Base-by-base conservation (phyloP, 2,329 filamentous ascomycete species). In the Microdochium trichocladiopsis region DNA sequence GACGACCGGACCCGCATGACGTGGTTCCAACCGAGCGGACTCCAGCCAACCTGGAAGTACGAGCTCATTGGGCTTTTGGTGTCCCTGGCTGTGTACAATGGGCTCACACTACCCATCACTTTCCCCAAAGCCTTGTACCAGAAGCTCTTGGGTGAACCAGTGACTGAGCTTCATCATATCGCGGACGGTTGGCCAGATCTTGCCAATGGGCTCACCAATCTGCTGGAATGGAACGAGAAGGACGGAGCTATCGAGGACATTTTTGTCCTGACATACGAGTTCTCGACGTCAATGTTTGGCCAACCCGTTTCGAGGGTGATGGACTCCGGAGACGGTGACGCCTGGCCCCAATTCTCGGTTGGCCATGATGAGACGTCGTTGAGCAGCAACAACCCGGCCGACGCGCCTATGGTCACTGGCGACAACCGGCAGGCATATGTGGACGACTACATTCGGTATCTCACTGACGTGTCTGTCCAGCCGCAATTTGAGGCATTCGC, bases 21-120 rank as follows among this genome's bases (percentile, higher is more conserved):
- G 11, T 99, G 91, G 89, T 96, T 99, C 61, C 83, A 87, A 48
- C 89, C 93, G 0, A 83, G 85, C 5, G 90, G 90, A 4, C 71
- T 90, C 8, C 91, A 95, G 55, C 89, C 90, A 2, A 74, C 88
- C 6, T 94, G 93, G 82, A 94, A 94, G 63, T 97, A 88, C 61
- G 90, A 97, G 67, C 79, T 97, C 21, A 76, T 96, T 28, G 94
- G 94, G 1, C 70, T 96, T 11, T 72, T 97, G n/a, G 78, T 96
- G 57, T 95, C 89, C 1, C 76, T 99, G 18, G 94, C 94, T 4
- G 73, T 97, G 4, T 96, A 94, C 71, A 99, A 99, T 59, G 93
- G 93, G 1, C 76, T 97, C 23, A 96, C 92, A 0, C 75, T 99
- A 1, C 94, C 94, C 0, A 79, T 97, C 43, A 95, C 87, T 1